Evolutionary conservation across 176 grass and related monocot genomes (phyloP).

Genomic region (Thinopyrum elongatum): DNA sequence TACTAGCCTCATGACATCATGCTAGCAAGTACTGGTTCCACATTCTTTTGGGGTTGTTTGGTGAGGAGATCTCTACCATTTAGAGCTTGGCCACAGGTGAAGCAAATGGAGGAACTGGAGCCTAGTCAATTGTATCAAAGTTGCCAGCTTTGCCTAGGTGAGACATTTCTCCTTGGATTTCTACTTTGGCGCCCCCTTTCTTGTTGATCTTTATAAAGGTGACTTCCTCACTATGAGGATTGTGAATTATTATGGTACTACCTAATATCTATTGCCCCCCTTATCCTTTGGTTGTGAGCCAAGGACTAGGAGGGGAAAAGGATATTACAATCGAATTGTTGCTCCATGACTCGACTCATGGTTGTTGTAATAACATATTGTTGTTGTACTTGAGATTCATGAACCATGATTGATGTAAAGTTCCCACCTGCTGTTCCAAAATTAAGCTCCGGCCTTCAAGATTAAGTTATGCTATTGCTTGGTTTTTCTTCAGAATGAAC

Average conservation of each 20-base stretch:
- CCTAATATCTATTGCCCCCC: neutral
- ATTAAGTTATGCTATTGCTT: neutral
- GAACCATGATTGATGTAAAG: slow-evolving; percentile 22
- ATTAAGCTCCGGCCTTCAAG: neutral
- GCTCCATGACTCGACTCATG: slow-evolving; percentile 9
- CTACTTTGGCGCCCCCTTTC: neutral
- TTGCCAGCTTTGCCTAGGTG: slow-evolving; percentile 24
- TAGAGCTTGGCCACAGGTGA: slow-evolving; percentile 16
- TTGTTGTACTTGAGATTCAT: slow-evolving; percentile 19
- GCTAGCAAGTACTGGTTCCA: slow-evolving; percentile 23
- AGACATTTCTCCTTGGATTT: slow-evolving; percentile 18
- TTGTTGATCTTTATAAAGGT: slow-evolving; percentile 26
- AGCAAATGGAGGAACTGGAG: slow-evolving; percentile 20
- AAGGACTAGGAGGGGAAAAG: slow-evolving; percentile 16
- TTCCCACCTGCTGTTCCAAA: neutral
- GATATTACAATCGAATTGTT: slow-evolving; percentile 28
- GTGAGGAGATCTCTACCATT: slow-evolving; percentile 31
- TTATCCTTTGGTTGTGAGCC: slow-evolving; percentile 20
- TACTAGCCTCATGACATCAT: slow-evolving; percentile 11
- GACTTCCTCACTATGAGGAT: slow-evolving; percentile 8
- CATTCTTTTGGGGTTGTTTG: slow-evolving; percentile 50
- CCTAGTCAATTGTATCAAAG: slow-evolving; percentile 29
- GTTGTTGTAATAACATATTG: slow-evolving; percentile 30
- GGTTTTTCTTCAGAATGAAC: neutral
- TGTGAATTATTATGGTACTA: slow-evolving; percentile 46